These are phyloP conservation scores for Picea glauca DNA, from an alignment of 75 land plant species.

Conservation along the genomic window DNA sequence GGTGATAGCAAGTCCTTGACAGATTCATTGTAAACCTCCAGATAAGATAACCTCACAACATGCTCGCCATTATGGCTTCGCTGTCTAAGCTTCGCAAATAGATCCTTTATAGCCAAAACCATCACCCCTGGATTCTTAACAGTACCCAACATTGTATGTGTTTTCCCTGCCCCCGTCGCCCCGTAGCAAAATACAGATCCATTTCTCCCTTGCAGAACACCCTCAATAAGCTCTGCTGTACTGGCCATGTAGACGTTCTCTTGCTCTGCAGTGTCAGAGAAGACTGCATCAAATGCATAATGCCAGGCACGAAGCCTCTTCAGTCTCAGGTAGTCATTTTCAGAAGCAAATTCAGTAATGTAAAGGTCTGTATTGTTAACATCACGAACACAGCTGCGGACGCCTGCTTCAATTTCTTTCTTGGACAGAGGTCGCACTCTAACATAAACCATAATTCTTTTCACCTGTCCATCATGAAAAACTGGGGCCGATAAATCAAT, in stretches of 20 bases:
- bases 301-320: slow-evolving; percentile 19
- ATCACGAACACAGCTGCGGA: slow-evolving; percentile 11
- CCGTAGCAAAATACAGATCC: slow-evolving; percentile 32
- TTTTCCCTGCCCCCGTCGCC: slow-evolving; percentile 35
- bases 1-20: slow-evolving; percentile 26
- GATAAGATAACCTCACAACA: slow-evolving; percentile 15
- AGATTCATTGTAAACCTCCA: slow-evolving; percentile 27
- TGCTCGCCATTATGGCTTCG: slow-evolving; percentile 9
- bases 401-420: slow-evolving; percentile 23
- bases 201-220: slow-evolving; percentile 21
- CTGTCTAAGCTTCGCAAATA: slow-evolving; percentile 18
- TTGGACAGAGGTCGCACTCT: slow-evolving; percentile 25
- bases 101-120: slow-evolving; percentile 21
- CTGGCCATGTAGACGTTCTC: slow-evolving; percentile 19
- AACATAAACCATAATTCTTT: slow-evolving; percentile 27
- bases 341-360: slow-evolving; percentile 9
- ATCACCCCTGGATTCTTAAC: slow-evolving; percentile 20
- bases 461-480: too few species aligned
- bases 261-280: slow-evolving; percentile 14
- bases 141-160: slow-evolving; percentile 30
- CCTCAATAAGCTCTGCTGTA: slow-evolving; percentile 20
- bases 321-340: slow-evolving; percentile 19
- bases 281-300: slow-evolving; percentile 27
- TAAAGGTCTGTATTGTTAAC: slow-evolving; percentile 11
- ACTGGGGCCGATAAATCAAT: too few species aligned